Conservation (phyloP, 2,329 filamentous ascomycete species). For the Hirsutella thompsonii region DNA sequence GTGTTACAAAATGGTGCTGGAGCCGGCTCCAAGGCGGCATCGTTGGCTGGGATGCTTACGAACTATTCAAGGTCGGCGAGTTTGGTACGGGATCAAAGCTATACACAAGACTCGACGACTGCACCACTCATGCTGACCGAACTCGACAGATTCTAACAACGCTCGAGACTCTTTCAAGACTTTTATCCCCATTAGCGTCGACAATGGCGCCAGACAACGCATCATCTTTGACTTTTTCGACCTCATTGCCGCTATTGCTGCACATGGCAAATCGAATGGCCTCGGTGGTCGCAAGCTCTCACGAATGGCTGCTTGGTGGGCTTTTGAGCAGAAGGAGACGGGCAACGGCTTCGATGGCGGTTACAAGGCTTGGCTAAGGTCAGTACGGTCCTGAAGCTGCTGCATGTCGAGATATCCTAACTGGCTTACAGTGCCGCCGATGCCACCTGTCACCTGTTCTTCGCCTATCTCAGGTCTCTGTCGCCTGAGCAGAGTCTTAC, state of each 20-base stretch:
- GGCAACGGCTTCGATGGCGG: constrained; percentile 89
- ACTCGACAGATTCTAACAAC: constrained; percentile 65
- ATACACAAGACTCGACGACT: no score
- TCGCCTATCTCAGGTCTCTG: constrained; percentile 85
- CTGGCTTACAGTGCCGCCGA: constrained; percentile 59
- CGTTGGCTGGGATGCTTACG: constrained; percentile 94
- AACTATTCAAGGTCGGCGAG: constrained; percentile 90
- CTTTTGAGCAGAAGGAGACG: constrained; percentile 80
- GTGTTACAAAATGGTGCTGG: constrained; percentile 98
- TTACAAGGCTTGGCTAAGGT: constrained; percentile 80
- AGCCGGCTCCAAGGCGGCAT: constrained; percentile 80
- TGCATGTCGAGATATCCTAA: constrained; percentile 1
- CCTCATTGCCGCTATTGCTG: constrained; percentile 77
- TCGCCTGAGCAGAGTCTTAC: constrained; percentile 67
- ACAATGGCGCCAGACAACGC: constrained; percentile 69
- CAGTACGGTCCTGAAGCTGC: constrained; percentile 14
- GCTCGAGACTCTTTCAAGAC: constrained; percentile 90
- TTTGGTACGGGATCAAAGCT: constrained; percentile 47
- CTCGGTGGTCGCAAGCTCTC: constrained; percentile 89
- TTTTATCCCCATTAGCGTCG: constrained; percentile 88
- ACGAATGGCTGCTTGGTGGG: constrained; percentile 95
- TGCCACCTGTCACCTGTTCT: constrained; percentile 93
- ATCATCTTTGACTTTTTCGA: constrained; percentile 98
- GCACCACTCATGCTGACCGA: not conserved
- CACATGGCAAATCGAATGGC: constrained; percentile 86